These are phyloP conservation scores for Yarrowia sp. DNA, from an alignment of 805 yeast species.

Conservation along the genomic window DNA sequence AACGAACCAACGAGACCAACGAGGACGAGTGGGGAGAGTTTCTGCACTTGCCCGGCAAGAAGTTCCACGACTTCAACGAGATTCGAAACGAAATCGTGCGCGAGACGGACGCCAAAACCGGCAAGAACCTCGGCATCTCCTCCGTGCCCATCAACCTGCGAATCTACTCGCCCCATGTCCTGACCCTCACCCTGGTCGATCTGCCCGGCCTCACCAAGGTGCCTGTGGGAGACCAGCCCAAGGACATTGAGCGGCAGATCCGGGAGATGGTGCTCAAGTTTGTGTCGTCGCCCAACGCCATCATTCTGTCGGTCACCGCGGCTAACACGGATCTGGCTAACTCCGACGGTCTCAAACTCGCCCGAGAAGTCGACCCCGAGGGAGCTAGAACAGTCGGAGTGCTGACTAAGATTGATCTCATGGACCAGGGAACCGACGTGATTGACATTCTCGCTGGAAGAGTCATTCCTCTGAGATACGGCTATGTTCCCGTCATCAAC, in stretches of 20 bases:
- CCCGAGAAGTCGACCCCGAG: conserved; percentile 97
- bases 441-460: conserved; percentile 94
- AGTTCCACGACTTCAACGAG: conserved; percentile 85
- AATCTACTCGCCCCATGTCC: conserved; percentile 90
- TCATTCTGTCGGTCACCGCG: conserved; percentile 91
- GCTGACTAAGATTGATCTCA: conserved; percentile 91
- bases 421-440: conserved; percentile 98
- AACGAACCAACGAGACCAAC: conserved; percentile 42
- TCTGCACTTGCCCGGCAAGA: conserved; percentile 86
- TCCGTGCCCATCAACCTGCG: conserved; percentile 91
- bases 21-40: conserved; percentile 95
- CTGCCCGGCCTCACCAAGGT: conserved; percentile 97
- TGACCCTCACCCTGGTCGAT: conserved; percentile 93
- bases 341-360: conserved; percentile 93
- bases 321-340: conserved; percentile 98
- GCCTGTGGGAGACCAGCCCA: conserved; percentile 98
- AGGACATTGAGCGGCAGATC: conserved; percentile 93
- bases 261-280: conserved; percentile 91
- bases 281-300: conserved; percentile 94
- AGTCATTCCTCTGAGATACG: conserved; percentile 92
- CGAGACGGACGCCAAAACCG: conserved; percentile 85
- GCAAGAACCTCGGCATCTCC: conserved; percentile 80
- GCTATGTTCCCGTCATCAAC: conserved; percentile 95
- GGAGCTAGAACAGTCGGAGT: conserved; percentile 97
- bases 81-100: conserved; percentile 89